These are phyloP conservation scores for Xylariomycetidae sp. DNA, from an alignment of 2,329 filamentous ascomycete genomes.

Conservation along the genomic window DNA sequence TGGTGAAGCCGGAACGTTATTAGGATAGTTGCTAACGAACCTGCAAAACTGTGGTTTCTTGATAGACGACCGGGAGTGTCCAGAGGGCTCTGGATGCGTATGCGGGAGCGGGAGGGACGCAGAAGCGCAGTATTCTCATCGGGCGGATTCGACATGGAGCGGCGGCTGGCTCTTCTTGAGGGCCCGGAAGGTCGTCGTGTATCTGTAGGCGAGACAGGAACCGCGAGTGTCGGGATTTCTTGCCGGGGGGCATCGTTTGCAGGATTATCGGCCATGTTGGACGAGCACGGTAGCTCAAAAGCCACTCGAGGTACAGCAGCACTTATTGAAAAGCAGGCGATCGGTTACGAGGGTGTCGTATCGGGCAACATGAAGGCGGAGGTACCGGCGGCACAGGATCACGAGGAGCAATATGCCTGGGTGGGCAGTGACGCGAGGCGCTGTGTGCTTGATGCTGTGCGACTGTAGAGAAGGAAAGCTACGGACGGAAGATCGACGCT, in stretches of 20 bases:
- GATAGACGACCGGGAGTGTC: slow-evolving; percentile 22
- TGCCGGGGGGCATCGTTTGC: slow-evolving; percentile 10
- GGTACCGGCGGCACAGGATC: no score
- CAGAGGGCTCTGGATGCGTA: slow-evolving; percentile 33
- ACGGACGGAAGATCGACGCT: no score
- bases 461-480: no score
- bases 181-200: slow-evolving; percentile 19
- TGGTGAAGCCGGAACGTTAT: background rate
- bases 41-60: slow-evolving; percentile 39
- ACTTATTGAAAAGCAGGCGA: background rate
- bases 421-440: no score
- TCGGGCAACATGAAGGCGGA: no score
- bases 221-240: slow-evolving; percentile 10
- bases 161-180: slow-evolving; percentile 17
- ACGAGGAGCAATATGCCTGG: no score
- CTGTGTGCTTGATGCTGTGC: no score
- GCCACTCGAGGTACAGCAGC: background rate
- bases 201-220: slow-evolving; percentile 13
- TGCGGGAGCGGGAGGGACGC: slow-evolving; percentile 32
- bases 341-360: background rate
- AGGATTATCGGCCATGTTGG: slow-evolving; percentile 14
- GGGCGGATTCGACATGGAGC: slow-evolving; percentile 20
- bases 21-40: slow-evolving; percentile 23
- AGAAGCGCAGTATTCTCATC: slow-evolving; percentile 42
- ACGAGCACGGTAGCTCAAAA: background rate